Evolutionary conservation across 202 grass and related monocot genomes (phyloP), one percentile per base, ranked within the genome.

Genomic region (Setaria viridis): DNA sequence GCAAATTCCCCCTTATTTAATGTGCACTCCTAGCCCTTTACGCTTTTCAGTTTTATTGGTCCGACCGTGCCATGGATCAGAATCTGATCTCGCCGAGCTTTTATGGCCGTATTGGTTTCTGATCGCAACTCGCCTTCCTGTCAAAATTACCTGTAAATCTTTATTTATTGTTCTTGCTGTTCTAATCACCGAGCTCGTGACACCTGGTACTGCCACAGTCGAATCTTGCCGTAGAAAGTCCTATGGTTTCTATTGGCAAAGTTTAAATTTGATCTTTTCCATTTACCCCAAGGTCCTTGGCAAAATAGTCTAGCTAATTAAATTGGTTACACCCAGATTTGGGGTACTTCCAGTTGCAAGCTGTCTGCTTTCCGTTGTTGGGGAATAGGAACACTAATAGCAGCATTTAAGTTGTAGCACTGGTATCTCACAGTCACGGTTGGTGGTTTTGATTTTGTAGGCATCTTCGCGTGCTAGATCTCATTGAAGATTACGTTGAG

Each of bases 391-490:
- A n/a, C n/a, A 77, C 9, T 59, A 49, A 30, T 46, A 53, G 15
- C 37, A 21, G 74, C 32, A 57, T 75, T 49, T n/a, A 82, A 37
- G 42, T 42, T 42, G 12, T 37, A 17, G 32, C 34, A 53, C 48
- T 74, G 49, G 58, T 60, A 45, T 68, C 74, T 90, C 53, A 80
- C 46, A 70, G 34, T 54, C 48, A 11, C 4, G 8, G 48, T 87
- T 56, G 47, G 19, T 9, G 9, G 42, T 77, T 83, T 86, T 88
- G 20, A 68, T 76, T 76, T 88, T 70, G 70, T 62, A 97, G 92
- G 82, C 78, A 93, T 82, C 90, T 97, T 17, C 83, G 91, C 0
- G 85, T 90, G 54, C 84, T 97, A 84, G 92, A 97, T 88, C 90
- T 97, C 70, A 95, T 86, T 78, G 93, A 95, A 72, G 90, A 95